These are phyloP conservation scores for Backusella parvicylindrica DNA, from an alignment of 192 early-diverging fungal species.

Conservation along the genomic window DNA sequence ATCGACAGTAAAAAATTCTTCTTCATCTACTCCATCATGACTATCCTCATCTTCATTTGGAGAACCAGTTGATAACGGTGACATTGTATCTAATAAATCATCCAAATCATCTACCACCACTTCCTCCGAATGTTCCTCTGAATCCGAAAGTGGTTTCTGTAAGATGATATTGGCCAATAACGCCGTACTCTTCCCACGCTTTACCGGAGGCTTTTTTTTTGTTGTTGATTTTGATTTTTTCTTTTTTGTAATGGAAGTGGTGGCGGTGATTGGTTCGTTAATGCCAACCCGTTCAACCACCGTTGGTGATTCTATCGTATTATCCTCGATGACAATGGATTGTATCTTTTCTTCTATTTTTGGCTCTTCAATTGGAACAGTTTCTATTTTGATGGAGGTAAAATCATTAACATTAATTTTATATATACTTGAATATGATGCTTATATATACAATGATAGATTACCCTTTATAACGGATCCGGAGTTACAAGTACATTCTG, in stretches of 20 bases:
- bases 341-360: not conserved
- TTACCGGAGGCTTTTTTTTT: not conserved
- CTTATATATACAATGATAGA: no score
- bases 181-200: slow-evolving; percentile 6
- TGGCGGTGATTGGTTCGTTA: not conserved
- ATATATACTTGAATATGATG: no score
- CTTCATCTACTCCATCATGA: not conserved
- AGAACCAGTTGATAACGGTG: slow-evolving; percentile 19
- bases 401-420: no score
- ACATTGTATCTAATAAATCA: slow-evolving; percentile 19
- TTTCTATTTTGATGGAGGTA: not conserved
- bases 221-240: not conserved
- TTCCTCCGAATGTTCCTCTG: not conserved
- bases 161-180: slow-evolving; percentile 5
- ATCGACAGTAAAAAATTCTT: not conserved
- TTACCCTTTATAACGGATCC: not conserved
- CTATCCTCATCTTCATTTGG: slow-evolving; percentile 18
- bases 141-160: not conserved
- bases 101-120: slow-evolving; percentile 18
- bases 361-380: not conserved
- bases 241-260: not conserved
- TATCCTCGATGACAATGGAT: not conserved
- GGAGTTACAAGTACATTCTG: slow-evolving; percentile 47
- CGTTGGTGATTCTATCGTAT: not conserved
- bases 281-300: not conserved